Conservation (phyloP, 2,329 filamentous ascomycete genomes). For the Bipolaris sorokiniana region DNA sequence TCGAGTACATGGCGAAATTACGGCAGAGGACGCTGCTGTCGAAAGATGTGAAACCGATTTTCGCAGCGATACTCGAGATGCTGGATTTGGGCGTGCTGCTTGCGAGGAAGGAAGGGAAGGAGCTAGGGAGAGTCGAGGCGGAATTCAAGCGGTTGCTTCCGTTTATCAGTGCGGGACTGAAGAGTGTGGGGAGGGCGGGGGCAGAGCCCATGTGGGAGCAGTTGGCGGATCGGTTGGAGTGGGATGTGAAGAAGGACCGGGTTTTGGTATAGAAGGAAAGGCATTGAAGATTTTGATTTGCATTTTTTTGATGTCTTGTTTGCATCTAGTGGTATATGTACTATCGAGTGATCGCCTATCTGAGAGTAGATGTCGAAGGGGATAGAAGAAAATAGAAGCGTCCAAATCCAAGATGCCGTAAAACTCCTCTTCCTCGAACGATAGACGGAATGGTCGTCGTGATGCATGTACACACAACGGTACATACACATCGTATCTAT, state of each 20-base stretch:
- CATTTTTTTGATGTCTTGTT: not conserved
- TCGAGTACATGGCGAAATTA: conserved; percentile 66
- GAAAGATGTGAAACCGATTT: conserved; percentile 70
- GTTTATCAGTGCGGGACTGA: conserved; percentile 75
- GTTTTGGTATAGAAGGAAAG: not conserved
- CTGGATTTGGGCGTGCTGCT: conserved; percentile 77
- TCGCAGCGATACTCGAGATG: conserved; percentile 73
- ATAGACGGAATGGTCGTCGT: not conserved
- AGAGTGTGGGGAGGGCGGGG: conserved; percentile 75
- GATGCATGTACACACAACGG: not conserved
- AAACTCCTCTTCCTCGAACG: not conserved
- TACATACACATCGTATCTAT: not conserved
- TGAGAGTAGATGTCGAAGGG: not conserved
- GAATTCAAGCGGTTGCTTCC: conserved; percentile 70
- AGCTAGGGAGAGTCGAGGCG: conserved; percentile 54
- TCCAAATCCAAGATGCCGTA: not conserved
- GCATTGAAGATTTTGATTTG: not conserved
- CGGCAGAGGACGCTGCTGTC: conserved; percentile 74
- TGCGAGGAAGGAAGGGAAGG: conserved; percentile 62
- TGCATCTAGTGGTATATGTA: conserved; percentile 15
- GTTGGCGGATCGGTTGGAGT: conserved; percentile 77
- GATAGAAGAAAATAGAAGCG: not conserved
- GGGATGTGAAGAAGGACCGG: conserved; percentile 1
- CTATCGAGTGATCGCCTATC: not conserved
- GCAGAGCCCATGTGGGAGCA: conserved; percentile 78